Percentiles rank a stretch among this genome's conserved stretches.
These are phyloP conservation scores for Jacaranda copaia DNA, from an alignment of 257 asterid species.

Conservation along the genomic window DNA sequence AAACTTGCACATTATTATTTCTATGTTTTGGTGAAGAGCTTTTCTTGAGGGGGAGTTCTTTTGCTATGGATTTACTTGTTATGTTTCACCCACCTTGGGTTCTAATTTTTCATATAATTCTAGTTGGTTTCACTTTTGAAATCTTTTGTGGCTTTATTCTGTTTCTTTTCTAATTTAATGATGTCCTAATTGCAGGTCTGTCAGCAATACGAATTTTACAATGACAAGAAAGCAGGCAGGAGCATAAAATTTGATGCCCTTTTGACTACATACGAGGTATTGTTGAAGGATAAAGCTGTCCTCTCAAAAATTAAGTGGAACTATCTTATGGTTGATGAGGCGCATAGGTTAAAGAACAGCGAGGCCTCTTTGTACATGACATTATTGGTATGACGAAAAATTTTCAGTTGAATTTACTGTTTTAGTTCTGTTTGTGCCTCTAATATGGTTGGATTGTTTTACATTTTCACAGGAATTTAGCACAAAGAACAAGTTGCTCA, in stretches of 20 bases:
- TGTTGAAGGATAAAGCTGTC: conserved; percentile 89
- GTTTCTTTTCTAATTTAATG: neutral
- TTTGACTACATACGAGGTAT: conserved; percentile 93
- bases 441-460: conserved; percentile 31
- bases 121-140: conserved; percentile 4
- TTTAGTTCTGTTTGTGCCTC: conserved; percentile 10
- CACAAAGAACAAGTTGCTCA: conserved; percentile 96
- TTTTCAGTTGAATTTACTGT: conserved; percentile 12
- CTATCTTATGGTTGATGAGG: conserved; percentile 99
- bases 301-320: conserved; percentile 97
- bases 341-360: conserved; percentile 95
- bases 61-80: no score
- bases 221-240: conserved; percentile 77
- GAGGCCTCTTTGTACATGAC: conserved; percentile 93
- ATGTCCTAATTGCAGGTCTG: conserved; percentile 73
- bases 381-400: conserved; percentile 57
- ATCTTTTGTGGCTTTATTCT: neutral
- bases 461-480: conserved; percentile 73
- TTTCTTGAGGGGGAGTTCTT: no score
- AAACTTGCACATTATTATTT: no score
- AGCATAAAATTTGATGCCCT: conserved; percentile 82
- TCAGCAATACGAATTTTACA: conserved; percentile 89
- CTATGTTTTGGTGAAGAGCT: no score
- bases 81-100: no score
- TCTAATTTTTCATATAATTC: no score